Conservation (phyloP, 306 rosid genomes). For the Abrus pulchellus region DNA sequence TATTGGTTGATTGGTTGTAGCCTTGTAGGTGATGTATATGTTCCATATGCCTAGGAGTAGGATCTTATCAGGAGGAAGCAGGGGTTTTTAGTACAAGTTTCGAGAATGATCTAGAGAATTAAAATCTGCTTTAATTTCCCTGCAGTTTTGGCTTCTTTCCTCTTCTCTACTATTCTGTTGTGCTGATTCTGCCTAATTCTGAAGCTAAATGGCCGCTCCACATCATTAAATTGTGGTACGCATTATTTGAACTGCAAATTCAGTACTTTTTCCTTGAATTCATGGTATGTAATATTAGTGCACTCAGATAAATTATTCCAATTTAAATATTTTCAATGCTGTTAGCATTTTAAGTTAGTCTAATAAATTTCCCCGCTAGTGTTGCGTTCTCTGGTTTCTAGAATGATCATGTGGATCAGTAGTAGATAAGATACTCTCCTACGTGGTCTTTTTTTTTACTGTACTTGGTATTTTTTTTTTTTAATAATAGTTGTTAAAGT, state of each 20-base stretch:
- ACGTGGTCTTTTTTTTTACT: too few species aligned
- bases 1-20: constrained; percentile 71
- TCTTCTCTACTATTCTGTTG: background rate
- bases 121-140: constrained; percentile 41
- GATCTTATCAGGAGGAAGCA: constrained; percentile 46
- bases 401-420: too few species aligned
- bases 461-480: too few species aligned
- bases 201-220: constrained; percentile 1
- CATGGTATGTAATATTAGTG: background rate
- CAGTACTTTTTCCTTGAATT: constrained; percentile 18
- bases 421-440: too few species aligned
- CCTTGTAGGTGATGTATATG: constrained; percentile 57
- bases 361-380: too few species aligned
- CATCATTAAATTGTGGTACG: constrained; percentile 26
- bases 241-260: constrained; percentile 15
- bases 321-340: too few species aligned
- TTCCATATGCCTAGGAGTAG: constrained; percentile 54
- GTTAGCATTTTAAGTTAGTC: too few species aligned
- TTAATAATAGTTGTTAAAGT: too few species aligned
- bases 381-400: too few species aligned
- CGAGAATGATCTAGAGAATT: constrained; percentile 38
- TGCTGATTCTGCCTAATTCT: background rate
- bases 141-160: constrained; percentile 19
- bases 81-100: constrained; percentile 38
- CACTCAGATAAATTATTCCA: background rate